These are phyloP conservation scores for Harringtonia lauricola DNA, from an alignment of 2,329 filamentous ascomycete species.

Conservation along the genomic window DNA sequence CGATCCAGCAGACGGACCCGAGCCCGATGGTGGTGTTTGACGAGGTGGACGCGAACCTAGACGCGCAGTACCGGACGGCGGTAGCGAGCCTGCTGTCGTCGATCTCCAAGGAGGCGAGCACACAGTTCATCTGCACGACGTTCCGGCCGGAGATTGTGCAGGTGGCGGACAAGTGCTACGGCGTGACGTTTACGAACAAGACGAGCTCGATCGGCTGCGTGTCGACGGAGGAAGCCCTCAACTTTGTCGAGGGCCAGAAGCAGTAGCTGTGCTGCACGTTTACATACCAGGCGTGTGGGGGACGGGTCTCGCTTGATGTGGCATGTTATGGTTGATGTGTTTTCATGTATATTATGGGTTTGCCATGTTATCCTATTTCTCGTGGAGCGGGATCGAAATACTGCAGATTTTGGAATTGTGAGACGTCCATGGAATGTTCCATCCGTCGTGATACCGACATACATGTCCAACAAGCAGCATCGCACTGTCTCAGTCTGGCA, in stretches of 20 bases:
- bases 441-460: too few species aligned
- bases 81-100: slow-evolving; percentile 81
- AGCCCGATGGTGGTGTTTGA: slow-evolving; percentile 99
- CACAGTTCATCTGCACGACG: slow-evolving; percentile 95
- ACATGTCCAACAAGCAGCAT: too few species aligned
- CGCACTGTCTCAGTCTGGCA: too few species aligned
- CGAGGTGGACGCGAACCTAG: slow-evolving; percentile 95
- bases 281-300: background rate
- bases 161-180: slow-evolving; percentile 95
- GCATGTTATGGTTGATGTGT: too few species aligned
- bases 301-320: too few species aligned
- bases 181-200: slow-evolving; percentile 88
- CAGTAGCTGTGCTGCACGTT: slow-evolving; percentile 9
- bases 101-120: slow-evolving; percentile 56
- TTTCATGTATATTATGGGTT: too few species aligned
- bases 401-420: too few species aligned
- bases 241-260: slow-evolving; percentile 83
- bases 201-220: slow-evolving; percentile 91
- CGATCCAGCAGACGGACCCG: slow-evolving; percentile 95
- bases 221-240: slow-evolving; percentile 72
- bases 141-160: slow-evolving; percentile 94
- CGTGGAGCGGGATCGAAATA: too few species aligned
- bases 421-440: too few species aligned
- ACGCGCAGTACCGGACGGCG: slow-evolving; percentile 94
- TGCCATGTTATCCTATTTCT: too few species aligned